Base-by-base conservation (phyloP, 495 filamentous ascomycete species). In the Penicillium argentinense region DNA sequence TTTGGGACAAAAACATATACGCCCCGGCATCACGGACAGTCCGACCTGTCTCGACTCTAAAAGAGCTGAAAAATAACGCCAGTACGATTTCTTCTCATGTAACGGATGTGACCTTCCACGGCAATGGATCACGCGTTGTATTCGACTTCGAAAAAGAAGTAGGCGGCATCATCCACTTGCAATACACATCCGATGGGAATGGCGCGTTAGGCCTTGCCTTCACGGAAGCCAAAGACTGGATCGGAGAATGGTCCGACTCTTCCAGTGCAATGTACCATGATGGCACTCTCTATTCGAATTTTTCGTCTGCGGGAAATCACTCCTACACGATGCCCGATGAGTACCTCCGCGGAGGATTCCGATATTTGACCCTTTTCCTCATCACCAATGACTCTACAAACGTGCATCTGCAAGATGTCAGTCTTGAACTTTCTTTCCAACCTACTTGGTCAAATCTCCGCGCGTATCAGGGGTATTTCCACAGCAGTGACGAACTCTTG, bases 391-490 rank as follows among this genome's bases (percentile, higher is more conserved):
- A 51, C 36, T 66, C 67, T n/a, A 33, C 51, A 3, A 68, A 52
- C 18, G 64, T 78, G 4, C 50, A 67, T 3, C 50, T 80, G 23
- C 61, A 60, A 1, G 60, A 74, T 38, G 51, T 82, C 13, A 67
- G 43, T 25, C 49, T 83, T 17, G 75, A 79, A 30, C 51, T 84
- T 14, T 69, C 62, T 5, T 85, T 84, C 45, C 79, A 83, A 39
- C 83, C 83, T 5, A 84, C 82, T 3, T 84, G 80, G 81, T 72
- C 81, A 5, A 82, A 84, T 53, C 65, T 83, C 12, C 66, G 66
- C 16, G 81, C 80, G 3, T 83, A 84, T 39, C 78, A 80, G 51
- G 82, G 82, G 8, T 85, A 84, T 45, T 85, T 85, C 45, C 74
- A 83, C 49, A 76, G 69, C 49, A 75, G 67, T 46, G 80, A 84